Evolutionary conservation across 176 grass and related monocot genomes (phyloP).

Genomic region (Oryza australiensis): DNA sequence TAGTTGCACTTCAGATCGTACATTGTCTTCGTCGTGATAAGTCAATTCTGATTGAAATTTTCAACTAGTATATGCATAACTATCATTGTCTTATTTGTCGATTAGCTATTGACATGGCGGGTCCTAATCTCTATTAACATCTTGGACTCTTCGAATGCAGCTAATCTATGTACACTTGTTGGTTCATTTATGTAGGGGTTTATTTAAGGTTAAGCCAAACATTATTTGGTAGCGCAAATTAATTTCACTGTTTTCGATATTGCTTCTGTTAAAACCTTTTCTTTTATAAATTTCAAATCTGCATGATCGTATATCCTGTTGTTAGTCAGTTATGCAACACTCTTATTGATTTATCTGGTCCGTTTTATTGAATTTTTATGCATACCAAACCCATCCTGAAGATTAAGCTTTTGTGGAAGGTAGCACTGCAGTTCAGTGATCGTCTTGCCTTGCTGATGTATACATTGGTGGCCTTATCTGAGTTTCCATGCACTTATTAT

Average conservation of each 20-base stretch:
- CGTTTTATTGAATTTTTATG: not conserved
- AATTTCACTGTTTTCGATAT: not conserved
- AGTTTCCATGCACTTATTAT: not conserved
- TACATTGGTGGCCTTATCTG: slow-evolving; percentile 14
- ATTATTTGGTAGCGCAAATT: not conserved
- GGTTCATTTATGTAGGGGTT: slow-evolving; percentile 1
- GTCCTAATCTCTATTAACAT: too few relatives aligned
- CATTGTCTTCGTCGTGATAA: not conserved
- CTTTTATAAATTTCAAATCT: not conserved
- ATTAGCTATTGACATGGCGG: not conserved
- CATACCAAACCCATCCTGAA: not conserved
- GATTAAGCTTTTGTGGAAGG: slow-evolving; percentile 6
- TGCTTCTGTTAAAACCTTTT: not conserved
- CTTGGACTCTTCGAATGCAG: not conserved
- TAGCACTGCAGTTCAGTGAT: not conserved
- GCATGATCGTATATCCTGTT: not conserved
- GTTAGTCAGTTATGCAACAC: not conserved
- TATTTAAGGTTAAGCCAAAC: not conserved
- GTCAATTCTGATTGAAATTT: not conserved
- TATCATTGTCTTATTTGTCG: not conserved
- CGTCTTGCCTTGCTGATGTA: slow-evolving; percentile 10
- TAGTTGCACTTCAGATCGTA: not conserved
- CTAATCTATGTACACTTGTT: not conserved
- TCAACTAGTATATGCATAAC: not conserved
- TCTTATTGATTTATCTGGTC: not conserved